Base-by-base conservation (phyloP, 2,329 filamentous ascomycete species). In the Nothophoma quercina region DNA sequence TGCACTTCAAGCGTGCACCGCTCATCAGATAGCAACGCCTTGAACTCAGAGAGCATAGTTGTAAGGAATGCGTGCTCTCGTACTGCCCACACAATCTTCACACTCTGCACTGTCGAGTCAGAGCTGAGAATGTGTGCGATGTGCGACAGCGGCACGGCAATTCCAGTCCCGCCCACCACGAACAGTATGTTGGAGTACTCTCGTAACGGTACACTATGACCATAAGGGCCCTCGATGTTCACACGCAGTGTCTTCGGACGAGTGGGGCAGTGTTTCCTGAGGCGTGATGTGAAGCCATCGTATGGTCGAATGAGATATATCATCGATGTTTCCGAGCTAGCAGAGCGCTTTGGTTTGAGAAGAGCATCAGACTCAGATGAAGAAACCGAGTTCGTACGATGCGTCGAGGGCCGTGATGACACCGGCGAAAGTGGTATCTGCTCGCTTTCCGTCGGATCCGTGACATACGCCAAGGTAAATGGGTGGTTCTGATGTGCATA, bases 191-290 rank as follows among this genome's bases (percentile, higher is more conserved):
- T 70, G 2, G 67, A 73, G 57, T 77, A 82, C 5, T 62, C 66
- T 45, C 72, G 74, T 0, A 82, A 61, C 1, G 77, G 75, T 5
- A 73, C 68, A 4, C 65, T 64, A 23, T 76, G 68, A 4, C 80
- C 80, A 50, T 83, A 83, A 0, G 81, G 80, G 0, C 81, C 81
- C 64, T 83, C 81, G 8, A 83, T 62, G 3, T 82, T 72, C 32
- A 82, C 70, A 1, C 60, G 73, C 3, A 74, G 60, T 4, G 65
- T 62, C 13, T 65, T 67, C 10, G 65, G 61, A 25, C 57, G 54
- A 12, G 59, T 21, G 16, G 62, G 56, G 18, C 58, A 61, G 36
- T 61, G 23, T 42, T 57, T 15, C 64, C 62, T 32, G 8, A 83
- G 73, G n/a, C 77, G 71, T 5, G 70, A 74, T 2, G 81, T 83